Conservation (phyloP, 2,329 filamentous ascomycete species). For the Colletotrichum sp. region DNA sequence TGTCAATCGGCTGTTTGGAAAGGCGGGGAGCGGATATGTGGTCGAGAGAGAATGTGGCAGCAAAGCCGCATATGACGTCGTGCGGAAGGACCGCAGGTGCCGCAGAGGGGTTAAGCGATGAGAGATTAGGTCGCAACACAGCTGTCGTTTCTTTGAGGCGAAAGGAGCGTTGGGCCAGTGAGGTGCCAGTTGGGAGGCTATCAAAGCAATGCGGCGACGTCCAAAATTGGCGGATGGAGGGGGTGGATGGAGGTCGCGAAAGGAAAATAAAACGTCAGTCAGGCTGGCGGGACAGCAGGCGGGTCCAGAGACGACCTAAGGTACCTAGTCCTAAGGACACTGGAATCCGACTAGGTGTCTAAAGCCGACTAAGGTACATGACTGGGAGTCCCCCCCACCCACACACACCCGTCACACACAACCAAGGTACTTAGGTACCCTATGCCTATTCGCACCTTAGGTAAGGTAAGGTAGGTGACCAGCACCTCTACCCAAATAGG, state of each 20-base stretch:
- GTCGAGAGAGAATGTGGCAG: neutral
- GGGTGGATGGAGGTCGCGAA: constrained; percentile 17
- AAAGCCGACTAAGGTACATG: neutral
- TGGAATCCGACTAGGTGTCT: neutral
- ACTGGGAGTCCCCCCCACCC: too few relatives aligned
- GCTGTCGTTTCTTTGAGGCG: neutral
- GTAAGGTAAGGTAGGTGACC: neutral
- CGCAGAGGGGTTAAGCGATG: neutral
- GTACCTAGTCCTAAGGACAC: neutral
- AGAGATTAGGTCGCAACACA: neutral
- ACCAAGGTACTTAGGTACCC: too few relatives aligned
- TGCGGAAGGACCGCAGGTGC: neutral
- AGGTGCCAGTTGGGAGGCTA: constrained; percentile 10
- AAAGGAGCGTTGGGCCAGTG: constrained; percentile 13
- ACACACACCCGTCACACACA: too few relatives aligned
- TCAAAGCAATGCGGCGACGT: constrained; percentile 12
- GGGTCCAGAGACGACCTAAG: neutral
- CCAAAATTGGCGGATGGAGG: constrained; percentile 16
- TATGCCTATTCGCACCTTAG: neutral
- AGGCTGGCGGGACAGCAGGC: constrained; percentile 19
- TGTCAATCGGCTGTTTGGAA: neutral
- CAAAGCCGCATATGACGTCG: constrained; percentile 1
- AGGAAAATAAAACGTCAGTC: constrained; percentile 22
- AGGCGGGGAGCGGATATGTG: neutral
- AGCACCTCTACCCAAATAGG: neutral